phyloP scores from a whole-genome alignment of 768 basidiomycete species.

The Pleurotus salmoneostramineus region DNA sequence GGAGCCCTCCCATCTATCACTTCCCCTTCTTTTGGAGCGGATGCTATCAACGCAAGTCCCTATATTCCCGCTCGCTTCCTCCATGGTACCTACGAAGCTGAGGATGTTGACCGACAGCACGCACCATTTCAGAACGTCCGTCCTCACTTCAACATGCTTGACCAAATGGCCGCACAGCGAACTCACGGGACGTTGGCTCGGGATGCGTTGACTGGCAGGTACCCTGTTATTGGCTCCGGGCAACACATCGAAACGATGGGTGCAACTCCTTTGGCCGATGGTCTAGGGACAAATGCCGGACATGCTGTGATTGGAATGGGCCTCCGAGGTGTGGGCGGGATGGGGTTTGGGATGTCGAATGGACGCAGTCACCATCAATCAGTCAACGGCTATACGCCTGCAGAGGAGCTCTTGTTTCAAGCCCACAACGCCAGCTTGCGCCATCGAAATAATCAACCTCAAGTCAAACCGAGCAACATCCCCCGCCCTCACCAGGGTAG shows the following conservation, averaged over 20 bases:
- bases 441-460: neutral
- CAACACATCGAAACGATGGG: neutral
- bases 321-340: neutral
- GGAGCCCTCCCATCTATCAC: neutral
- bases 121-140: neutral
- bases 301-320: constrained; percentile 2
- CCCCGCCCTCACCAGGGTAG: neutral
- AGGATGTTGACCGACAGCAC: neutral
- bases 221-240: constrained; percentile 1
- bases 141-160: neutral
- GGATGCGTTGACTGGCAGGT: neutral
- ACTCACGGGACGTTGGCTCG: neutral
- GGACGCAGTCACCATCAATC: constrained; percentile 22
- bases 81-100: neutral
- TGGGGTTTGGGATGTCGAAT: neutral
- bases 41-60: neutral
- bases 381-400: constrained; percentile 58
- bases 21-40: neutral
- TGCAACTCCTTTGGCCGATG: neutral
- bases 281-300: neutral
- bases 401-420: constrained; percentile 67
- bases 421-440: constrained; percentile 27
- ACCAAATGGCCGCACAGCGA: neutral
- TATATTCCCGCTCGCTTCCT: neutral
- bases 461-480: neutral